Evolutionary conservation across 2,329 filamentous ascomycete genomes (phyloP), one percentile per base, ranked within the genome.

Genomic region (Diaporthe batatas): DNA sequence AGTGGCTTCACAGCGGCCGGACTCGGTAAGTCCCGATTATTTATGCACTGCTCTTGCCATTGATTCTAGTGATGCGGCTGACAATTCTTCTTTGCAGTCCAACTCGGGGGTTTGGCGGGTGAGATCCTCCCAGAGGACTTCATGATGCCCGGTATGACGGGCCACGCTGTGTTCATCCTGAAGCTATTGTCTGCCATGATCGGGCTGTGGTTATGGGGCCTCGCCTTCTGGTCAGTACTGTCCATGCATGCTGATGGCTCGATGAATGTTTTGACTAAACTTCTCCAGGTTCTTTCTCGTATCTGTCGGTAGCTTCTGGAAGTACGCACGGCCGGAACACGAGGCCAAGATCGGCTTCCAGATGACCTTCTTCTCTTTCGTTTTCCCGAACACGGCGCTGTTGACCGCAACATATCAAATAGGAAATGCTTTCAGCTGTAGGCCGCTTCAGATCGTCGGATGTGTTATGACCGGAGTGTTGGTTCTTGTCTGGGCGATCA

Each of bases 361-460:
- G 23, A 95, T 96, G 93, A 94, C 91, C 1, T 97, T 93, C 91
- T 96, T 92, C 82, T 93, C 91, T 4, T 96, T 95, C 80, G 87
- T 95, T 6, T 95, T 95, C 78, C 93, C 93, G 2, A 94, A 95
- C 77, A 95, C 93, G 0, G 93, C 92, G 0, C 82, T 94, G 73
- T 76, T 88, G n/a, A 93, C 91, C 0, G 92, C 93, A 0, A 96
- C 93, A 0, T 91, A 93, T 75, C 89, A 91, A 2, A 88, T 96
- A 65, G 92, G 89, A 0, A 85, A 86, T 12, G 90, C 90, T 0
- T 89, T 93, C 57, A 82, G 87, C 1, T 90, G 86, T 76, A 80
- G 81, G 7, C 87, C 90, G 0, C 88, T 96, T 54, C 83, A 90
- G 54, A 88, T 95, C 12, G 83, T 93, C 42, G 93, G 92, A 0